Percentiles rank a stretch among this genome's conserved stretches.
phyloP scores from a whole-genome alignment of 75 land plant genomes.

The Pseudotsuga menziesii region DNA sequence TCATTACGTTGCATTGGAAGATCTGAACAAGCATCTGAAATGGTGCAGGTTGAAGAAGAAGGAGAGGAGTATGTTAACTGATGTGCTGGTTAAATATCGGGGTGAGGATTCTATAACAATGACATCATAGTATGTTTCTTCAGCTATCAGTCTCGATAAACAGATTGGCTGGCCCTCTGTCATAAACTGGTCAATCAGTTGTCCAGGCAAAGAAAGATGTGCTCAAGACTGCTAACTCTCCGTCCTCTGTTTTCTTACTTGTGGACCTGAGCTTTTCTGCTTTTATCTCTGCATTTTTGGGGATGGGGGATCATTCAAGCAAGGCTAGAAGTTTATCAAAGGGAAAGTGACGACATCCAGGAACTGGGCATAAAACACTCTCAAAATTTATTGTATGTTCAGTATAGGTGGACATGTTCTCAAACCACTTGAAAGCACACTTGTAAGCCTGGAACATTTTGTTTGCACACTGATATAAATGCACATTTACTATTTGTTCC shows the following conservation, averaged over 20 bases:
- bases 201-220: neutral
- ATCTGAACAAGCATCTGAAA: neutral
- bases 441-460: neutral
- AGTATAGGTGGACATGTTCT: neutral
- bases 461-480: neutral
- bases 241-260: neutral
- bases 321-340: neutral
- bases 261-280: neutral
- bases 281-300: neutral
- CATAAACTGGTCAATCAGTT: neutral
- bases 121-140: neutral
- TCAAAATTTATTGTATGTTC: neutral
- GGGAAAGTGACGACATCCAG: neutral
- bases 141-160: neutral
- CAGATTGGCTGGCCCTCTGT: too few species aligned
- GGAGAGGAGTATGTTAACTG: slow-evolving; percentile 48
- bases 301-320: neutral
- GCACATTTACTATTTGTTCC: neutral
- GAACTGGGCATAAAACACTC: neutral
- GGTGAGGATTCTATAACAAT: slow-evolving; percentile 15
- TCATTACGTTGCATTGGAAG: neutral
- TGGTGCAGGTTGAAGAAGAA: slow-evolving; percentile 44
- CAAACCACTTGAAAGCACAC: neutral
- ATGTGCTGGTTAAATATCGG: slow-evolving; percentile 56
- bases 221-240: neutral